Base-by-base conservation (phyloP, 352 stramenopile genomes). In the Pythium angustatum region DNA sequence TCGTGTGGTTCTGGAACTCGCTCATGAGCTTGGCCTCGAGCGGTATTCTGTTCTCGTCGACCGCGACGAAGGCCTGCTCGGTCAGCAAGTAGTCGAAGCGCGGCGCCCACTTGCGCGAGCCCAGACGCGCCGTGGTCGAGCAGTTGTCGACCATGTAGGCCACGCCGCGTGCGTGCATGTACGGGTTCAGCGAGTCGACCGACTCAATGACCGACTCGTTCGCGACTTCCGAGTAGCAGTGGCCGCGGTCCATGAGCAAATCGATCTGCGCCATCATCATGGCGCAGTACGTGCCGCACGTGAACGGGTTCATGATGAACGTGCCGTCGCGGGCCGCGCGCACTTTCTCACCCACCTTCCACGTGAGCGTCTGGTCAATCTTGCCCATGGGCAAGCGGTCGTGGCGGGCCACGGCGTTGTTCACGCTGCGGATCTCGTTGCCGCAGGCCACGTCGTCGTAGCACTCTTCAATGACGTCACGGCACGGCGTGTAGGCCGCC, bases 141-240 rank as follows among this genome's bases (percentile, higher is more conserved):
- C 96, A 99, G 83, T 99, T 99, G 84, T 99, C 96, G 58, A 99
- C 96, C 96, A 99, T 99, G 85, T 98, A 99, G 31, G 96, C 88
- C 59, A 99, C 94, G 38, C 96, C 96, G 54, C 96, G 89, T 58
- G 97, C 98, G 85, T 99, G 96, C 96, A 99, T 99, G 91, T 99
- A 99, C 56, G 96, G 96, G 80, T 97, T 98, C 24, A 99, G 83
- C 59, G 95, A 99, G 79, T 99, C 96, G 45, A 98, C 94, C 64
- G 96, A 97, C 81, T 99, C 96, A 67, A 99, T 99, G 27, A 99
- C 96, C 62, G 94, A 98, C 79, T 99, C 96, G 79, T 99, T 99
- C 50, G 98, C 94, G 72, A 99, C 94, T 79, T 99, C 96, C 59
- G 95, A 98, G 84, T 99, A 99, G 69, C 94, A 97, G 79, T 99